Evolutionary conservation across 192 early-diverging fungal genomes (phyloP), one percentile per base, ranked within the genome.

Genomic region (Entomortierella parvispora): DNA sequence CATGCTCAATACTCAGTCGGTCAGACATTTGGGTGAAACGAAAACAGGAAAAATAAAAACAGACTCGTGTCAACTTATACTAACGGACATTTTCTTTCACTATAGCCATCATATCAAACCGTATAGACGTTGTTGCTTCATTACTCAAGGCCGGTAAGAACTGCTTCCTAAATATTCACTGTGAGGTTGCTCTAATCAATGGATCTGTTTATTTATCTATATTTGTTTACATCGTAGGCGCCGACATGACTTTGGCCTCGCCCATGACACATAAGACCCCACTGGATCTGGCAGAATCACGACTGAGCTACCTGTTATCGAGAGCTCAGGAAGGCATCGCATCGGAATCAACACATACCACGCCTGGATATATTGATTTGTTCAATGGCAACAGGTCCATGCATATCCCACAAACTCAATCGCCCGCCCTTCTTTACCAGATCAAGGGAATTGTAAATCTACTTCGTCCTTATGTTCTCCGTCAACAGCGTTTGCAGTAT

Each of bases 191-290:
- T 34, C 29, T 33, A 28, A 12, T 34, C 17, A n/a, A n/a, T n/a
- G n/a, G n/a, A n/a, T n/a, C n/a, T n/a, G n/a, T n/a, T 42, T 45
- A 17, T 29, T 28, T 2, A 20, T 53, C 23, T 32, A 0, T 8
- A 11, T 12, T 44, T 44, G 2, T 44, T 58, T 43, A 32, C 17
- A 40, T 9, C 23, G 23, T 29, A 68, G 74, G 74, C 7, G 74
- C 74, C 26, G 74, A 77, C 37, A 77, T 77, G 66, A 77, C 74
- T 0, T 40, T 77, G n/a, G 74, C 74, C 9, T 77, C 74, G 9
- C 74, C 74, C 17, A 77, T 77, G 74, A 77, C 74, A 9, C 65
- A 68, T 55, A 77, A 77, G 37, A 77, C 74, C 20, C 74, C 74
- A 3, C 48, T 77, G 46, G 74, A 77, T 17, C 54, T 77, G 1